Evolutionary conservation across 75 land plant species (phyloP).

Genomic region (Sequoia sempervirens): DNA sequence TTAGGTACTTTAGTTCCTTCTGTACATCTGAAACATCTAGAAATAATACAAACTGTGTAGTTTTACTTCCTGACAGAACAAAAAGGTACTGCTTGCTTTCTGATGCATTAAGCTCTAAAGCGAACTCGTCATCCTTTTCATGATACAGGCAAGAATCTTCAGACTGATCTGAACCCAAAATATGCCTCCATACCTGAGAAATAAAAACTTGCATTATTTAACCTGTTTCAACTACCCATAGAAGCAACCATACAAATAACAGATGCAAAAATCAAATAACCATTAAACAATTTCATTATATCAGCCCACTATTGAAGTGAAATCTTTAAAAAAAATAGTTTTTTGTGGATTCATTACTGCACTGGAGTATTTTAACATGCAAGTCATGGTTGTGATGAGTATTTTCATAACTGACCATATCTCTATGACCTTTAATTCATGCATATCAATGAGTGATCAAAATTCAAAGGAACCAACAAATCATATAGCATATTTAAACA

Average conservation of each 20-base stretch:
- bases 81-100: constrained; percentile 83
- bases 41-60: constrained; percentile 67
- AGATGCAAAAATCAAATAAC: neutral
- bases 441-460: too few relatives aligned
- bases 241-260: neutral
- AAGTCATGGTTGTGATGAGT: too few relatives aligned
- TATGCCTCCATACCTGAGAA: constrained; percentile 85
- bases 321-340: too few relatives aligned
- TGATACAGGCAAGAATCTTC: constrained; percentile 79
- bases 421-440: too few relatives aligned
- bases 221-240: neutral
- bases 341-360: too few relatives aligned
- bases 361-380: too few relatives aligned
- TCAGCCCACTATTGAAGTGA: too few relatives aligned
- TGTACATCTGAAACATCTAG: constrained; percentile 51
- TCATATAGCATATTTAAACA: too few relatives aligned
- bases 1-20: constrained; percentile 57
- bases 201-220: neutral
- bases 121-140: constrained; percentile 80
- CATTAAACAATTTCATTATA: too few relatives aligned
- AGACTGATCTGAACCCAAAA: constrained; percentile 65
- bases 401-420: too few relatives aligned
- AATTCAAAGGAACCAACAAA: too few relatives aligned
- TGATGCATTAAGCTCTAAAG: constrained; percentile 65
- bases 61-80: constrained; percentile 75